A percentile compares a stretch with the other conserved stretches of the same genome.
Conservation (phyloP, 2,329 filamentous ascomycete genomes). For the Colletotrichum aenigma region DNA sequence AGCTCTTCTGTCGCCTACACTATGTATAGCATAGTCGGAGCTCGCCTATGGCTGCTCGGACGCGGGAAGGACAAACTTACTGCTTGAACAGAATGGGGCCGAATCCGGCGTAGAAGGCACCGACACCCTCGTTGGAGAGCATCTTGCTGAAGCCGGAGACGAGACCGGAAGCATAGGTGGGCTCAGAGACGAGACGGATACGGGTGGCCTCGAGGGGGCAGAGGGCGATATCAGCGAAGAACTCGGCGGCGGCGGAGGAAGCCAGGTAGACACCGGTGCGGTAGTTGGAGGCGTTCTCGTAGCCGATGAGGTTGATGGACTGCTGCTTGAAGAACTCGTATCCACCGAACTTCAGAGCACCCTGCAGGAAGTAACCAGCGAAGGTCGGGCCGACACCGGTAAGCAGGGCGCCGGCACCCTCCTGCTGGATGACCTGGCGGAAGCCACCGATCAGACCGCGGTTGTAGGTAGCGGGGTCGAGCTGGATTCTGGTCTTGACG, state of each 20-base stretch:
- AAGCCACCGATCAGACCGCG: slow-evolving; percentile 84
- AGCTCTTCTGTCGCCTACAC: not conserved
- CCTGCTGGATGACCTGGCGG: slow-evolving; percentile 81
- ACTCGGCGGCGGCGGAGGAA: slow-evolving; percentile 67
- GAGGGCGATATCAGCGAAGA: slow-evolving; percentile 80
- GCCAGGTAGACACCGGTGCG: slow-evolving; percentile 82
- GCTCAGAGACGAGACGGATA: slow-evolving; percentile 90
- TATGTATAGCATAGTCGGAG: not conserved
- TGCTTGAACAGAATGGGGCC: slow-evolving; percentile 86
- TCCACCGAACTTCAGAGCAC: slow-evolving; percentile 90
- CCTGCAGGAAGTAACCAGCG: slow-evolving; percentile 93
- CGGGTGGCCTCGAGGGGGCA: slow-evolving; percentile 93
- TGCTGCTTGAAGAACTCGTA: slow-evolving; percentile 98
- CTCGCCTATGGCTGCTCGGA: not conserved
- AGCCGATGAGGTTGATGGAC: slow-evolving; percentile 79
- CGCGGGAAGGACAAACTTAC: slow-evolving; percentile 45
- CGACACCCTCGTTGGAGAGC: slow-evolving; percentile 78
- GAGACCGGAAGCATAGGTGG: slow-evolving; percentile 82
- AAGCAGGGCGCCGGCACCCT: slow-evolving; percentile 85
- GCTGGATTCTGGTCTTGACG: slow-evolving; percentile 95
- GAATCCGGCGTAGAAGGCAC: slow-evolving; percentile 91
- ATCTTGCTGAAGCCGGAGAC: slow-evolving; percentile 84
- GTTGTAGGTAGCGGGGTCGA: slow-evolving; percentile 90
- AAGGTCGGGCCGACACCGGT: slow-evolving; percentile 86
- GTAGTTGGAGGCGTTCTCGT: slow-evolving; percentile 79